Base-by-base conservation (phyloP, 2,329 filamentous ascomycete species). In the Ceratocystis cacaofunesta region DNA sequence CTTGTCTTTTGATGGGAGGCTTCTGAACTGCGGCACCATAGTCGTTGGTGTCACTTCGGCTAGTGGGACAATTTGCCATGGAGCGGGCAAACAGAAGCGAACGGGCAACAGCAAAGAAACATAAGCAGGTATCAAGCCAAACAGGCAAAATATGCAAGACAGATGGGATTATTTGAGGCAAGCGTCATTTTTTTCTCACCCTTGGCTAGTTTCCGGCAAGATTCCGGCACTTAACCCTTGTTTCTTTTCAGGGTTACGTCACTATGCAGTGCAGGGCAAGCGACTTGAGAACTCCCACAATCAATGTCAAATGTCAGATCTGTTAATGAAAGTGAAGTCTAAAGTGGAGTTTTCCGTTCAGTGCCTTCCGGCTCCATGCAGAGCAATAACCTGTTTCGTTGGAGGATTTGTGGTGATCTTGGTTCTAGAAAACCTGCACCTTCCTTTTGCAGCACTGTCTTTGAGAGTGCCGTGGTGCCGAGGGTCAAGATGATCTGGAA, bases 101-200 rank as follows among this genome's bases (percentile, higher is more conserved):
- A 58, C 22, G 52, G 52, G 52, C 52, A 57, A 57, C 8, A 58
- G 32, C 5, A 30, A 32, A 30, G 17, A 36, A 36, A 15, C 36
- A 58, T 58, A 30, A 15, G 55, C 28, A 10, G 12, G 25, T 58
- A 32, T 32, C 25, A 58, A 36, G 28, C 28, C 28, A 58, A 58
- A 58, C 55, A 58, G 55, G 55, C 55, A 58, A 58, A 58, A n/a
- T 58, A 58, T 58, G 55, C 55, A 32, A 58, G 28, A 36, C 30
- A 19, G 30, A 58, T 10, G 7, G 55, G 15, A 36, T 58, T 32
- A 2, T 58, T 36, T 58, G 55, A 12, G 28, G 19, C 12, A 58
- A 36, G 55, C 28, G 28, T 58, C 32, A 57, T 32, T 58, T 58
- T 58, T 58, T 58, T 58, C n/a, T 25, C 25, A n/a, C 12, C 6